phyloP scores from a whole-genome alignment of 495 filamentous ascomycete genomes.

The Tuber borchii region DNA sequence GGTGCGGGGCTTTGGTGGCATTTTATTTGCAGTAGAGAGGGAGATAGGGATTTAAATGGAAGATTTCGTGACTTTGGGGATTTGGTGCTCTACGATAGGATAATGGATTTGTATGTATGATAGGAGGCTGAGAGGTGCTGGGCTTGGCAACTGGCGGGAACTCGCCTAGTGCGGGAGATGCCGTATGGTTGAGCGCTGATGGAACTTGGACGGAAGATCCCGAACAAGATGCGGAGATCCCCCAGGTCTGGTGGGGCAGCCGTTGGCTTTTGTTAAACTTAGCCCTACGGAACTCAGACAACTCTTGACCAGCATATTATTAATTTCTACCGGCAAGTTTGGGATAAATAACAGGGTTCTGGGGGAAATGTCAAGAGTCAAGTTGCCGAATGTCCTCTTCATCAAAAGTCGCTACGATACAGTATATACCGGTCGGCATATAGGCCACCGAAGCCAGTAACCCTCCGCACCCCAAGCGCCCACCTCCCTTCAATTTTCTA shows the following conservation, averaged over 20 bases:
- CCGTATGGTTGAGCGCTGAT: background rate
- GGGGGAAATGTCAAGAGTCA: background rate
- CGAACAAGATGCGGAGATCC: too few species aligned
- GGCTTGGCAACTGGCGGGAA: background rate
- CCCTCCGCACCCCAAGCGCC: too few species aligned
- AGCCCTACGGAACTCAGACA: too few species aligned
- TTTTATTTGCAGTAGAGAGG: slow-evolving; percentile 7
- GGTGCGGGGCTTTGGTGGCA: slow-evolving; percentile 41
- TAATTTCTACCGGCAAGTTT: too few species aligned
- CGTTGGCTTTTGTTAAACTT: too few species aligned
- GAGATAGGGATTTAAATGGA: background rate
- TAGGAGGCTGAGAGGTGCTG: background rate
- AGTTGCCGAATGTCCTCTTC: background rate
- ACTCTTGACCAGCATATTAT: too few species aligned
- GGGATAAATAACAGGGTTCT: too few species aligned
- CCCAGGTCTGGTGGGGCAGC: too few species aligned
- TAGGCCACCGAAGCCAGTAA: too few species aligned
- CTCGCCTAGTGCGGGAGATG: background rate
- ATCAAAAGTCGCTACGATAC: background rate
- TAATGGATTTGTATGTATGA: background rate
- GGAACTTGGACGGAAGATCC: too few species aligned
- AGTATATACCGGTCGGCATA: too few species aligned
- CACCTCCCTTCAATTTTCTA: background rate
- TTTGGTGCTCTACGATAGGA: background rate
- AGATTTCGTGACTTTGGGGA: background rate